Base-by-base conservation (phyloP, 2,329 filamentous ascomycete genomes). In the Arthrocladium fulminans region DNA sequence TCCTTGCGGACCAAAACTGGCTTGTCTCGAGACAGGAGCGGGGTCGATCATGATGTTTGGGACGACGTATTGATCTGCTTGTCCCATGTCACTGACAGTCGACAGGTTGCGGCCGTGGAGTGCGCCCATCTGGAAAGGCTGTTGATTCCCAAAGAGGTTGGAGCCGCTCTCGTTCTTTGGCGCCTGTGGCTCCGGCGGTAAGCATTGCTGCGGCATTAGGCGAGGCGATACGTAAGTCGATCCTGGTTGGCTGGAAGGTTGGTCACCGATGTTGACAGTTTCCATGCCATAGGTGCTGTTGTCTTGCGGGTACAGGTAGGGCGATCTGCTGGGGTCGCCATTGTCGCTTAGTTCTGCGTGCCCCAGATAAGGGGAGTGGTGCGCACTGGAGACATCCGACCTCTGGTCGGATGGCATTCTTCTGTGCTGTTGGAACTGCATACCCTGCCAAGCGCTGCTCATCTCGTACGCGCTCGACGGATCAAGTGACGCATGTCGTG, bases 11-110 rank as follows among this genome's bases (percentile, higher is more conserved):
- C 83, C 84, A 61, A 86, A 84, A 57, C 74, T 80, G 46, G 73
- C 77, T 59, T 79, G 79, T 50, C 77, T 71, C 45, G 84, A 79
- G 8, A 59, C 55, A 7, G 82, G 82, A 20, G 89, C 89, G 65
- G 87, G 88, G 63, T 95, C 86, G 58, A 96, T 92, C 62, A 92
- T 94, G 67, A 96, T 96, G 45, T 89, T 86, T 0, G 89, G 89
- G n/a, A 89, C 86, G 2, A 84, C 84, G 83, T 94, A 92, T 57
- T 85, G 77, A 43, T 82, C 79, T 39, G 77, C 80, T 61, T 77
- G 81, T 4, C 80, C 78, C 62, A 86, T 77, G 49, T 89, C 84
- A 24, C 56, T 57, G 45, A 72, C 70, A 53, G 70, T 64, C 20
- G 67, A 67, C n/a, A 65, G 64, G 20, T 72, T 68, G 49, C 64